Percentiles rank a stretch among this genome's conserved stretches.
Conservation (phyloP, 441 rosid species). For the Gossypium trilobum region DNA sequence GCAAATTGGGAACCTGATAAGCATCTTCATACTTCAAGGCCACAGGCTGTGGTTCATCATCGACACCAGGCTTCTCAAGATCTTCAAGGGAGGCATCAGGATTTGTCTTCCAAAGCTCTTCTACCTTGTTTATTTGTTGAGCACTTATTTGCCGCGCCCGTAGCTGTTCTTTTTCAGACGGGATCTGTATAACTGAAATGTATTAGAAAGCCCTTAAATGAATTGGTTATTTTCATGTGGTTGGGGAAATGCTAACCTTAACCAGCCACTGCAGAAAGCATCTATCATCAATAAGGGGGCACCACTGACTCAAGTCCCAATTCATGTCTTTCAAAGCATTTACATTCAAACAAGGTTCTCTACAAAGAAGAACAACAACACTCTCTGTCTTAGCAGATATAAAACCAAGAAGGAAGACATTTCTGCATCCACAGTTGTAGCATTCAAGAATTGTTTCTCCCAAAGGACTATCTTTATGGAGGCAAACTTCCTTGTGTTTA, state of each 20-base stretch:
- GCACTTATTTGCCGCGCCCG: conserved; percentile 98
- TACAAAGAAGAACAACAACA: conserved; percentile 93
- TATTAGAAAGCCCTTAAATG: conserved; percentile 19
- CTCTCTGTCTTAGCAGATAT: conserved; percentile 97
- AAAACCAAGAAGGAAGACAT: conserved; percentile 94
- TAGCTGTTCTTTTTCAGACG: conserved; percentile 96
- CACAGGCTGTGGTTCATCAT: conserved; percentile 96
- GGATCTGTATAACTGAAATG: conserved; percentile 46
- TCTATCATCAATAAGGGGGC: conserved; percentile 96
- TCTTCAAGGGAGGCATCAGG: conserved; percentile 98
- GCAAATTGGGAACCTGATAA: conserved; percentile 56
- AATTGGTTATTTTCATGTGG: conserved; percentile 4
- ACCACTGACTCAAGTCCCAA: conserved; percentile 99
- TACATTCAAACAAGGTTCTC: conserved; percentile 97
- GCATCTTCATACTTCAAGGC: conserved; percentile 95
- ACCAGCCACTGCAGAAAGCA: conserved; percentile 99
- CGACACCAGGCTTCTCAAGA: conserved; percentile 98
- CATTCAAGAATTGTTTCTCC: conserved; percentile 98
- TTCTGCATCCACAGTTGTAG: conserved; percentile 96
- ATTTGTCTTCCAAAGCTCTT: conserved; percentile 96
- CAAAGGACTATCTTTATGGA: conserved; percentile 93
- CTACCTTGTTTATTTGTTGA: conserved; percentile 95
- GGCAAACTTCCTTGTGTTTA: conserved; percentile 97
- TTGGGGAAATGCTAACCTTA: conserved; percentile 46
- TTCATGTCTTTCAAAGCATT: conserved; percentile 99